Evolutionary conservation across 352 stramenopile species (phyloP).

Genomic region (Plasmopara muralis): DNA sequence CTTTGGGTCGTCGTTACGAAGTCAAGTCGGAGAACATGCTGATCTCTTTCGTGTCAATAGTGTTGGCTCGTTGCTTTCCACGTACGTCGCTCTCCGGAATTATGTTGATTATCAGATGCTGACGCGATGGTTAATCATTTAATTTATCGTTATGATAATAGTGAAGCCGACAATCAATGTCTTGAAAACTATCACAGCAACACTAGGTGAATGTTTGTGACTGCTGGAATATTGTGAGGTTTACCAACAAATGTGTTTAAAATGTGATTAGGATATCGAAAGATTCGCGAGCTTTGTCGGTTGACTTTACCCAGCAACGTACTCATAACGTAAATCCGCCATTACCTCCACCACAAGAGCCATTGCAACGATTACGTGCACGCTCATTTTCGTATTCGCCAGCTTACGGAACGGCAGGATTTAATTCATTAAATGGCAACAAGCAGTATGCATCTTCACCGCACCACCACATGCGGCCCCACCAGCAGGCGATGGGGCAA

Average conservation of each 20-base stretch:
- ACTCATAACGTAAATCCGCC: conserved; percentile 50
- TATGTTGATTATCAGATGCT: conserved; percentile 1
- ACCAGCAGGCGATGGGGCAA: conserved; percentile 24
- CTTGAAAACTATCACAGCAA: conserved; percentile 29
- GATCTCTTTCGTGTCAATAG: conserved; percentile 27
- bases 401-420: conserved; percentile 44
- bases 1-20: conserved; percentile 31
- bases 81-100: conserved; percentile 18
- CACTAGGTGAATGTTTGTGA: conserved; percentile 16
- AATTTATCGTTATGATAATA: conserved; percentile 4
- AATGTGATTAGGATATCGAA: conserved; percentile 29
- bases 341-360: conserved; percentile 56
- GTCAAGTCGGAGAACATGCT: conserved; percentile 14
- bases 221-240: neutral
- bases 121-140: neutral
- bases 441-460: conserved; percentile 35
- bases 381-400: conserved; percentile 75
- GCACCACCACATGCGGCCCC: conserved; percentile 32
- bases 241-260: neutral
- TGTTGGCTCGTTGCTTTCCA: conserved; percentile 22
- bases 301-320: conserved; percentile 64
- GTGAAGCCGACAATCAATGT: conserved; percentile 30
- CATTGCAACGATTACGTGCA: conserved; percentile 57
- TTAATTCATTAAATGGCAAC: conserved; percentile 44
- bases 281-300: conserved; percentile 63